Base-by-base conservation (phyloP, 768 basidiomycete species). In the Pleurotus cornucopiae region DNA sequence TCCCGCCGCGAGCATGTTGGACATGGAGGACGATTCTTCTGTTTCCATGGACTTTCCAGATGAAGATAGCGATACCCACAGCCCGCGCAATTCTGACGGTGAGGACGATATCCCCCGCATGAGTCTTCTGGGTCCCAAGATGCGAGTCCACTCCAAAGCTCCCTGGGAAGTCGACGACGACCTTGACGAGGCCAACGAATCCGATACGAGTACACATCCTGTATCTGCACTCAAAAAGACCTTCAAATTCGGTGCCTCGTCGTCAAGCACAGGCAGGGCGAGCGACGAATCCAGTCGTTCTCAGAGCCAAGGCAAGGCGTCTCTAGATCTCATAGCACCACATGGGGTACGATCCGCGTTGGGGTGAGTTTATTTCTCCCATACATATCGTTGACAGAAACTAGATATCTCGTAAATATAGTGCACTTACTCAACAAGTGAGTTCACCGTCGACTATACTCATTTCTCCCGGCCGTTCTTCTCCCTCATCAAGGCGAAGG, bases 111-210 rank as follows among this genome's bases (percentile, higher is more conserved):
- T 76, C 1, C 68, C 76, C 57, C 77, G 85, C 53, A 81, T 91
- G 69, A 90, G 87, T 63, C 71, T 85, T 47, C 81, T 87, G 34
- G 91, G 91, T n/a, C 90, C 90, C 26, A 90, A 83, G 69, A 88
- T 91, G 79, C 83, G 85, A 49, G 83, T 90, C 65, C 88, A 90
- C 68, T 88, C 87, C 59, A 85, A 80, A 21, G 86, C 90, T 14
- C 90, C 90, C 40, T 93, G 90, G 90, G 89, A 91, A 69, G 70
- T 78, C 38, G 82, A 77, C 12, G 77, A 73, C 38, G 39, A 69
- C 3, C 56, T 77, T 2, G 68, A 74, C 26, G 79, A 77, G 63
- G 81, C 76, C 30, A 75, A 76, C 23, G 82, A 83, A 41, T 62
- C 70, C 3, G 76, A 79, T 40, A 72, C 73, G 20, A 67, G 64